Base-by-base conservation (phyloP, 1,139 yeast species). In the Kazachstania sp. region DNA sequence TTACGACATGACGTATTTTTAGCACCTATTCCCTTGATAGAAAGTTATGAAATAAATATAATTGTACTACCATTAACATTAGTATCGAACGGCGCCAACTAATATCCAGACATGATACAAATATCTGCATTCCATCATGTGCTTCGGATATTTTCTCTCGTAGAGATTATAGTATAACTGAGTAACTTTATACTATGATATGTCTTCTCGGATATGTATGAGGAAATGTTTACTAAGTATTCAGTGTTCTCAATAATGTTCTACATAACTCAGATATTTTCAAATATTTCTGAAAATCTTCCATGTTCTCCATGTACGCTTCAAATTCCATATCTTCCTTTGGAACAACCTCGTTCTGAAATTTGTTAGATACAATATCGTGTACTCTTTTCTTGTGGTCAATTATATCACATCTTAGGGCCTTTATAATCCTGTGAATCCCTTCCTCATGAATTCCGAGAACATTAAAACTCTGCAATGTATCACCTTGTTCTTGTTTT, bases 311-410 rank as follows among this genome's bases (percentile, higher is more conserved):
- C 43, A 58, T 37, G 42, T 59, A 60, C 3, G 32, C 37, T 2
- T 43, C 39, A 39, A 59, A 60, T 46, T 60, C 64, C 16, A 47
- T 35, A 43, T 59, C 57, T 41, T 60, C 63, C 31, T 49, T 41
- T 1, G 55, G 48, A 13, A 52, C 37, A 18, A 58, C 34, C 18
- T 54, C 54, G 7, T 45, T 39, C 1, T 51, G 39, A 39, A 53
- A 46, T 16, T 50, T 48, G 8, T 32, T 23, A 38, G 53, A 54
- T n/a, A 54, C 51, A 37, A 44, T 47, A 12, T 19, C 34, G 12
- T 52, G 37, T 18, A 54, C 46, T 7, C 37, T 30, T 20, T 45
- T 42, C 40, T 55, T 60, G 39, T 55, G 49, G 15, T 46, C 40
- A 34, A 54, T 41, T 12, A 58, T 51, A 40, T 60, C 60, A 6